Conservation (phyloP, 2,329 filamentous ascomycete genomes). For the Myriosclerotinia scirpicola region DNA sequence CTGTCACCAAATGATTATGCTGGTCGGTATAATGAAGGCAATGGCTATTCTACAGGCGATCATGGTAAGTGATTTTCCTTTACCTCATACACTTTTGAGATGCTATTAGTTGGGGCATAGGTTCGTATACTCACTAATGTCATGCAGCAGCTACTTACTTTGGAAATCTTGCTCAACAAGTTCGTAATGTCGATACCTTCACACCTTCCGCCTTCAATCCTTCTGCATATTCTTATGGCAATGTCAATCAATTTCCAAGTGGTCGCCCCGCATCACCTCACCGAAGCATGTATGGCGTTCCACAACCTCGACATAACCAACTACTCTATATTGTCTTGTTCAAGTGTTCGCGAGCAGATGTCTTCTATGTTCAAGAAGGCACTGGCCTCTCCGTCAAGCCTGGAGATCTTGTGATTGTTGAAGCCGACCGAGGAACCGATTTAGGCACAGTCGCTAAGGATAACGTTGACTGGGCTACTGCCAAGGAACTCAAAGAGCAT, state of each 20-base stretch:
- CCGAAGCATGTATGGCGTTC: conserved; percentile 60
- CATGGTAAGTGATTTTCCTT: conserved; percentile 38
- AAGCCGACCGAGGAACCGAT: conserved; percentile 94
- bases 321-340: conserved; percentile 88
- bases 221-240: conserved; percentile 35
- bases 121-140: conserved; percentile 29
- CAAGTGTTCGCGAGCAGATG: conserved; percentile 92
- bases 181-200: conserved; percentile 34
- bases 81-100: not conserved
- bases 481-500: conserved; percentile 85
- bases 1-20: conserved; percentile 37
- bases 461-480: conserved; percentile 83
- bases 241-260: conserved; percentile 33
- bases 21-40: conserved; percentile 37
- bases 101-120: conserved; percentile 17
- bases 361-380: conserved; percentile 96
- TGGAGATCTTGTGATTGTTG: conserved; percentile 94
- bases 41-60: conserved; percentile 38
- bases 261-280: conserved; percentile 59
- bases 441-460: conserved; percentile 88
- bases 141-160: conserved; percentile 40
- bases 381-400: conserved; percentile 87
- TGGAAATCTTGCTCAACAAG: conserved; percentile 34
- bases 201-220: conserved; percentile 26
- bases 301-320: conserved; percentile 64